phyloP scores from a whole-genome alignment of 257 asterid genomes.

The Ajuga chamaepitys region DNA sequence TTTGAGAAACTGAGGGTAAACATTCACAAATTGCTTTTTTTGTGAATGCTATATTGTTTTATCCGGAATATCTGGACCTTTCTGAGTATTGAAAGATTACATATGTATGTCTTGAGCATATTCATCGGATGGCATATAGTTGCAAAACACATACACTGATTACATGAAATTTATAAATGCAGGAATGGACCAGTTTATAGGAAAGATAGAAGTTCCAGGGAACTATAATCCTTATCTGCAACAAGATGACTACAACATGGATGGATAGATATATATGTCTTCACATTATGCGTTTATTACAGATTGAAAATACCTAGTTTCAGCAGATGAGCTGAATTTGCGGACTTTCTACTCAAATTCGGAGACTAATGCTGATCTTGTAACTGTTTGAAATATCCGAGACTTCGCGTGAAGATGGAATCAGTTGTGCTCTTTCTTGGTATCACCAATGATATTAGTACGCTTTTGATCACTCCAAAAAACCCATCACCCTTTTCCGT shows the following conservation, averaged over 20 bases:
- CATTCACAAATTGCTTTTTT: neutral
- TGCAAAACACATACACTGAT: neutral
- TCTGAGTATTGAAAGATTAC: too few species aligned
- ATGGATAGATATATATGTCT: constrained; percentile 12
- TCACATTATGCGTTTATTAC: neutral
- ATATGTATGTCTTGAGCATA: neutral
- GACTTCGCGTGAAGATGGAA: neutral
- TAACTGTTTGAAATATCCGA: neutral
- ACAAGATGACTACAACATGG: constrained; percentile 37
- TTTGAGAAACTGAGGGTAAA: neutral
- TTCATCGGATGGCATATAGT: neutral
- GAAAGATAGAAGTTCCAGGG: constrained; percentile 41
- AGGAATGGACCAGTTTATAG: constrained; percentile 44
- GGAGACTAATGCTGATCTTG: constrained; percentile 7
- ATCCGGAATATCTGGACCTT: too few species aligned
- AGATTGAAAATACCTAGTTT: neutral
- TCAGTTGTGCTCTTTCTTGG: constrained; percentile 8
- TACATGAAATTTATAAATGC: constrained; percentile 1
- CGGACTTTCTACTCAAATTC: constrained; percentile 7
- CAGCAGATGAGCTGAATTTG: neutral
- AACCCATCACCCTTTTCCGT: neutral
- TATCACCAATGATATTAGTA: neutral
- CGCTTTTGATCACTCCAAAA: neutral
- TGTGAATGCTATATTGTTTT: too few species aligned
- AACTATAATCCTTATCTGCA: constrained; percentile 36